Conservation (phyloP, 1,284 basidiomycete species). For the Athelia sp. region DNA sequence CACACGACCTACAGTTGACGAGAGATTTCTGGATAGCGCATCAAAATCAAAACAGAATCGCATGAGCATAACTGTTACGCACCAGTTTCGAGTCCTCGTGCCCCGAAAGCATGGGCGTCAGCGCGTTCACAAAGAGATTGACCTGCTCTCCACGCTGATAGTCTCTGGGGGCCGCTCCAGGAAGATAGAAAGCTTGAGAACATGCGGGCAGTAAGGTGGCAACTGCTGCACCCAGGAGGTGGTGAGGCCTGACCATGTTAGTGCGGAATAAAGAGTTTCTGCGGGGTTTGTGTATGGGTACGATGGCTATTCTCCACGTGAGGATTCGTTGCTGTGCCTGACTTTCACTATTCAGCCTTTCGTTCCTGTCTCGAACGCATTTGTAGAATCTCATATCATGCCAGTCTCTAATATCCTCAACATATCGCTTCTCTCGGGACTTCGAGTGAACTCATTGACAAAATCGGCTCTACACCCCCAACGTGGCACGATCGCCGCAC, state of each 20-base stretch:
- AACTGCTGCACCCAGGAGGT: not conserved
- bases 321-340: too few relatives aligned
- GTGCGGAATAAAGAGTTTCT: not conserved
- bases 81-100: slow-evolving; percentile 77
- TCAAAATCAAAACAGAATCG: not conserved
- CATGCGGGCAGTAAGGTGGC: slow-evolving; percentile 10
- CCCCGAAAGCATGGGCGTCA: slow-evolving; percentile 78
- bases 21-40: slow-evolving; percentile 60
- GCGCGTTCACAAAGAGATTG: slow-evolving; percentile 78
- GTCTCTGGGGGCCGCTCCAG: slow-evolving; percentile 77
- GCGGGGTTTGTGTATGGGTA: too few relatives aligned
- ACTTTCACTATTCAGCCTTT: too few relatives aligned
- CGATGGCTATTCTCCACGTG: too few relatives aligned
- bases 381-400: too few relatives aligned
- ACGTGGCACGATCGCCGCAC: too few relatives aligned
- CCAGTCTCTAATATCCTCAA: too few relatives aligned
- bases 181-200: slow-evolving; percentile 58
- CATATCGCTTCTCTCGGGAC: too few relatives aligned
- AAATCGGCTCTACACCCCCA: too few relatives aligned
- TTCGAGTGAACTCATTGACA: too few relatives aligned
- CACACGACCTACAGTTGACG: slow-evolving; percentile 62
- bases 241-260: not conserved
- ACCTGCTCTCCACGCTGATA: slow-evolving; percentile 69
- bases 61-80: slow-evolving; percentile 23
- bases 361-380: too few relatives aligned